phyloP scores from a whole-genome alignment of 2,329 filamentous ascomycete genomes.

The Alternaria triticina region DNA sequence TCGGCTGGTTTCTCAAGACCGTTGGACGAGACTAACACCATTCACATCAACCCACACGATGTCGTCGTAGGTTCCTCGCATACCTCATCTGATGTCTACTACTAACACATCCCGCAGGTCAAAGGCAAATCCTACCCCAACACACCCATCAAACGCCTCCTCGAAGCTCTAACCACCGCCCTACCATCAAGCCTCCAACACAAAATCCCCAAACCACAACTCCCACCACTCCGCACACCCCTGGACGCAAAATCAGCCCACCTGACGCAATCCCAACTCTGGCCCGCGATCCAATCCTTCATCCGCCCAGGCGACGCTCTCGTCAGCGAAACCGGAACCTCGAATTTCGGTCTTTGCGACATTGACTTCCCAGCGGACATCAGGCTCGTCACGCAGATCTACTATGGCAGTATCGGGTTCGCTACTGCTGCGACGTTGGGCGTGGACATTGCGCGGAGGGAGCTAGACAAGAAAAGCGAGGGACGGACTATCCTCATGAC shows the following conservation, averaged over 20 bases:
- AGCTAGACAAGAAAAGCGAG: slow-evolving; percentile 39
- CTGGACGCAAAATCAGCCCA: slow-evolving; percentile 44
- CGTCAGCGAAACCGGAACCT: slow-evolving; percentile 52
- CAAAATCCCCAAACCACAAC: slow-evolving; percentile 27
- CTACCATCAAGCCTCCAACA: slow-evolving; percentile 34
- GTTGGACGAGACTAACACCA: slow-evolving; percentile 34
- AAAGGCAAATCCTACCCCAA: slow-evolving; percentile 41
- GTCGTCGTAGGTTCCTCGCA: slow-evolving; percentile 36
- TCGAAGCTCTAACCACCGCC: slow-evolving; percentile 34
- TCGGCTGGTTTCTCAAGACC: slow-evolving; percentile 50
- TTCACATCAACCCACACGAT: slow-evolving; percentile 47
- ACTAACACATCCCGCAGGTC: slow-evolving; percentile 18
- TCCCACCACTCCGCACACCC: slow-evolving; percentile 34
- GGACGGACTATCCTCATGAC: slow-evolving; percentile 63
- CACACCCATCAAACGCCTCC: slow-evolving; percentile 48
- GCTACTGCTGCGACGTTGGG: slow-evolving; percentile 52
- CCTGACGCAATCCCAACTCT: slow-evolving; percentile 54
- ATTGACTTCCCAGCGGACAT: slow-evolving; percentile 35
- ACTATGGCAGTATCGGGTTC: slow-evolving; percentile 54
- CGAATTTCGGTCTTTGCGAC: slow-evolving; percentile 49
- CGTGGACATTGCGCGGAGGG: slow-evolving; percentile 56
- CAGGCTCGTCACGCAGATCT: slow-evolving; percentile 49
- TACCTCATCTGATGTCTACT: neutral
- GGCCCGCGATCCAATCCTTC: slow-evolving; percentile 50
- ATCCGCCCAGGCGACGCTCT: slow-evolving; percentile 48